phyloP scores from a whole-genome alignment of 164 flowering plant species.

The Euptelea pleiosperma region DNA sequence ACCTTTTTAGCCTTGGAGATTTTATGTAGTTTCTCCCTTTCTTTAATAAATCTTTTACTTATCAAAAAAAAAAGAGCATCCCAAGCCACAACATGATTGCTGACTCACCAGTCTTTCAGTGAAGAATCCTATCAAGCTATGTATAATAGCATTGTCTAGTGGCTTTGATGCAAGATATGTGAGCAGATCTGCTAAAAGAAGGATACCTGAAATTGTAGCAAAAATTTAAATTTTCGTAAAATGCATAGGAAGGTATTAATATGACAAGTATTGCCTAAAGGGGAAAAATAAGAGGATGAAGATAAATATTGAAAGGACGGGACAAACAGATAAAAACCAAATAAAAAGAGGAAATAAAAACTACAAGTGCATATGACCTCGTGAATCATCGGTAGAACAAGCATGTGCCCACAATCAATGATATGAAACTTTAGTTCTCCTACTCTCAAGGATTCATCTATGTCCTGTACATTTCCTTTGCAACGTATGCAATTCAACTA shows the following conservation, averaged over 20 bases:
- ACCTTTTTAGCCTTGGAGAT: no score
- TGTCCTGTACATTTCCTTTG: no score
- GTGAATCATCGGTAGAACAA: background rate
- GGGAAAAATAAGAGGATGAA: background rate
- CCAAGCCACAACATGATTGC: background rate
- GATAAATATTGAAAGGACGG: background rate
- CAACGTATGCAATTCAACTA: no score
- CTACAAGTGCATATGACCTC: background rate
- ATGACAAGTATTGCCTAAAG: no score
- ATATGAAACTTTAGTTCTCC: no score
- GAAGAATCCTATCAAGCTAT: slow-evolving; percentile 74
- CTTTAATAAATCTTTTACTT: no score
- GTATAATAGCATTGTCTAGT: slow-evolving; percentile 46
- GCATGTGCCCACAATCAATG: no score
- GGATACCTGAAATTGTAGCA: slow-evolving; percentile 53
- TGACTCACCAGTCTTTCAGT: slow-evolving; percentile 82
- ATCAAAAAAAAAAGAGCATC: no score
- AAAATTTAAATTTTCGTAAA: background rate
- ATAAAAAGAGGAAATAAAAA: no score
- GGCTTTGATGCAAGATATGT: slow-evolving; percentile 52
- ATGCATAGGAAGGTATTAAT: background rate
- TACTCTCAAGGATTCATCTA: no score
- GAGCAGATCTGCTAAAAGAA: slow-evolving; percentile 76
- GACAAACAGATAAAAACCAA: background rate
- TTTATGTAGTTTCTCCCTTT: no score